These are phyloP conservation scores for Diaporthe batatas DNA, from an alignment of 2,329 filamentous ascomycete genomes.

Conservation along the genomic window DNA sequence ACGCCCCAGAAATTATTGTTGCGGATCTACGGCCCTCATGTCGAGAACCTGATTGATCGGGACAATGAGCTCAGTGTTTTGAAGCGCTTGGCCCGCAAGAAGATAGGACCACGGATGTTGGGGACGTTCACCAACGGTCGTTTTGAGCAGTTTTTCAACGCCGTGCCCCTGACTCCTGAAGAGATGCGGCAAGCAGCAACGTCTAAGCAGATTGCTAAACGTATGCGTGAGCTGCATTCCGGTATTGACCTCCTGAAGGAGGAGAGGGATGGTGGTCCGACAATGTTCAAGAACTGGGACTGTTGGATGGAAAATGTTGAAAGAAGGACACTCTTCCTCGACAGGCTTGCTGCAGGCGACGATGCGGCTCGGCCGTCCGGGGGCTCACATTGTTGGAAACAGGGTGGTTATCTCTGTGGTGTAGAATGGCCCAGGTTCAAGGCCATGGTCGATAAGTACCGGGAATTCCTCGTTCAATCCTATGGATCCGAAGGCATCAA, in stretches of 20 bases:
- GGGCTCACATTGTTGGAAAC: constrained; percentile 70
- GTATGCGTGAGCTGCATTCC: constrained; percentile 95
- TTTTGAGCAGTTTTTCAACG: constrained; percentile 95
- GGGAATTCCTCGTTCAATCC: constrained; percentile 76
- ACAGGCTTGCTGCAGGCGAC: constrained; percentile 52
- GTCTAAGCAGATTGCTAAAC: constrained; percentile 93
- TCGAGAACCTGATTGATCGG: constrained; percentile 94
- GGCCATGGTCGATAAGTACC: constrained; percentile 80
- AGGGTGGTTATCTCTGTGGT: constrained; percentile 83
- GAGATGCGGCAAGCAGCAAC: constrained; percentile 86
- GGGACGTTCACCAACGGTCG: constrained; percentile 95
- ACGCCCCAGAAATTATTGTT: constrained; percentile 80
- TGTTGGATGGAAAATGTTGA: constrained; percentile 81
- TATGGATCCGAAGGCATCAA: constrained; percentile 78
- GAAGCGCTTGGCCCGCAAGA: constrained; percentile 87
- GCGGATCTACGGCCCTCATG: constrained; percentile 93
- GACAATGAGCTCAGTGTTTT: constrained; percentile 91
- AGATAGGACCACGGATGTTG: constrained; percentile 90
- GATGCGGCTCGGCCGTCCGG: constrained; percentile 28
- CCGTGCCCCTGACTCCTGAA: constrained; percentile 80
- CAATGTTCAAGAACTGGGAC: constrained; percentile 94
- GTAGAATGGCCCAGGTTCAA: constrained; percentile 86
- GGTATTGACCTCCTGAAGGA: constrained; percentile 87
- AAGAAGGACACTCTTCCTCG: constrained; percentile 69
- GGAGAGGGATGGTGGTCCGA: constrained; percentile 83